A percentile compares a stretch with the other conserved stretches of the same genome.
Conservation (phyloP, 495 filamentous ascomycete genomes). For the Podospora fimiseda region DNA sequence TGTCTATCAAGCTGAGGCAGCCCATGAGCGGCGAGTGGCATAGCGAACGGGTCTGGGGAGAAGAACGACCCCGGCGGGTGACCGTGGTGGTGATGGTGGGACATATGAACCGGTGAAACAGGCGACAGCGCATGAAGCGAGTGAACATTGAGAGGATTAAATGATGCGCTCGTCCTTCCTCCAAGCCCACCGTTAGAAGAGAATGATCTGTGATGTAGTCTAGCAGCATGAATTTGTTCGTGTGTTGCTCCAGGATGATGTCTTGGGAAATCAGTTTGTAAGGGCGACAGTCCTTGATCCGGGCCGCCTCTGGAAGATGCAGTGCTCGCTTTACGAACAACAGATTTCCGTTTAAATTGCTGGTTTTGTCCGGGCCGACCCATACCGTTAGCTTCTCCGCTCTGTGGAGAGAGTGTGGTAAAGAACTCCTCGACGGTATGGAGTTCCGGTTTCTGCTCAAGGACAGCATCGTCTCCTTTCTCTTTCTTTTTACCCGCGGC, state of each 20-base stretch:
- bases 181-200: slow-evolving; percentile 20
- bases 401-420: slow-evolving; percentile 65
- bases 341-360: slow-evolving; percentile 39
- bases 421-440: slow-evolving; percentile 97
- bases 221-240: slow-evolving; percentile 30
- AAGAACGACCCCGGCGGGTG: slow-evolving; percentile 35
- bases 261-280: slow-evolving; percentile 34
- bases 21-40: slow-evolving; percentile 31
- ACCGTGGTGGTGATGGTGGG: slow-evolving; percentile 32
- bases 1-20: slow-evolving; percentile 66
- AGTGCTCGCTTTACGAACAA: slow-evolving; percentile 37
- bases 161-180: slow-evolving; percentile 17
- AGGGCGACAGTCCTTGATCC: slow-evolving; percentile 34
- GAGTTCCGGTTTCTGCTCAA: slow-evolving; percentile 79
- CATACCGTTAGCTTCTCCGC: slow-evolving; percentile 27
- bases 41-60: slow-evolving; percentile 39
- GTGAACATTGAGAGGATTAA: slow-evolving; percentile 35
- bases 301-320: slow-evolving; percentile 28
- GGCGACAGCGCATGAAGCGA: slow-evolving; percentile 42
- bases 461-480: slow-evolving; percentile 69
- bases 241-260: slow-evolving; percentile 24
- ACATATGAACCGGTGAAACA: slow-evolving; percentile 36
- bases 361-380: slow-evolving; percentile 23
- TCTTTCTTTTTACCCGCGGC: slow-evolving; percentile 61
- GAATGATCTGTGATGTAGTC: slow-evolving; percentile 35